Conservation (phyloP, 1,284 basidiomycete genomes). For the Boletellus sp. region DNA sequence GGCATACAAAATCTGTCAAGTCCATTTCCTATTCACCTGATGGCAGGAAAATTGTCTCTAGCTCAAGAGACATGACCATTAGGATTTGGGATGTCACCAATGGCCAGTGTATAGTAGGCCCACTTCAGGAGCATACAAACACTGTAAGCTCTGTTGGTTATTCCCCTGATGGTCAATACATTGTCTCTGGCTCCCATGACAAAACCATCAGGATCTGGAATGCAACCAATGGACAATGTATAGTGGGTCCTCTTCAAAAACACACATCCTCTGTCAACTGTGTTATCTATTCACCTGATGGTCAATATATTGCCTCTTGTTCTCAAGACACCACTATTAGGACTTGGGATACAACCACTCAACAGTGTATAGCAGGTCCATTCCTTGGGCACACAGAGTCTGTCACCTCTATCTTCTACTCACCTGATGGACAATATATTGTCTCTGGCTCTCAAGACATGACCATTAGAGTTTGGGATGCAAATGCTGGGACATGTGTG, state of each 20-base stretch:
- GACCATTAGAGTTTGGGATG: neutral
- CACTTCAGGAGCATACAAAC: too few species aligned
- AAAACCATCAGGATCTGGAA: neutral
- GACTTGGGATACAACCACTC: neutral
- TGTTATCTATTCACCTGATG: neutral
- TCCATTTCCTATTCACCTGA: neutral
- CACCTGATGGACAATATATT: neutral
- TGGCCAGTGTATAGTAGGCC: too few species aligned
- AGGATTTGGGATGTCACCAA: neutral
- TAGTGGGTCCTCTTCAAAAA: neutral
- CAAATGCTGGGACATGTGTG: too few species aligned
- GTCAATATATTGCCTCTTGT: neutral
- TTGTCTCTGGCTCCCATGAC: too few species aligned
- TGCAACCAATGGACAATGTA: neutral
- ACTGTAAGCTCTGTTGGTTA: too few species aligned
- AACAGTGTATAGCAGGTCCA: neutral
- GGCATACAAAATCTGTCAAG: too few species aligned
- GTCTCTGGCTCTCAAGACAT: neutral
- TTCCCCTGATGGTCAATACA: too few species aligned
- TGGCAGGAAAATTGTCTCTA: neutral
- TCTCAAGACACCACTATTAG: neutral
- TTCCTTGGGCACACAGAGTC: neutral
- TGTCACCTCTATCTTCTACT: neutral
- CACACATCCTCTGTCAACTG: neutral
- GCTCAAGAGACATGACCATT: neutral